These are phyloP conservation scores for Picea mariana DNA, from an alignment of 83 land plant genomes.

Conservation along the genomic window DNA sequence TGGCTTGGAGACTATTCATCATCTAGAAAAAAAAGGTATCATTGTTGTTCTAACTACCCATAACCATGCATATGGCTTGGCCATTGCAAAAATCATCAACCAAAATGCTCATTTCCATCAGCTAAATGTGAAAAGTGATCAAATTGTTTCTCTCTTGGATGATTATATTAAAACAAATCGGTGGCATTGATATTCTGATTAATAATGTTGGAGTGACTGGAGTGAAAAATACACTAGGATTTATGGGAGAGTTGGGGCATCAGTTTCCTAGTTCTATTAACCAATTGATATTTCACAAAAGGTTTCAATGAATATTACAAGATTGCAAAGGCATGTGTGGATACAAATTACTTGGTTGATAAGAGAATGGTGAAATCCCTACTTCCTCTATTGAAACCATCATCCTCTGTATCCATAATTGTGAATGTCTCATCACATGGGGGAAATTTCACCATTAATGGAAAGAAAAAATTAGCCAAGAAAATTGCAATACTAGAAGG, in stretches of 20 bases:
- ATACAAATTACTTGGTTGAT: constrained; percentile 19
- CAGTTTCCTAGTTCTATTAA: not conserved
- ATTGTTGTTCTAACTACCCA: constrained; percentile 32
- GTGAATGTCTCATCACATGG: constrained; percentile 18
- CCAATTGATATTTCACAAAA: not conserved
- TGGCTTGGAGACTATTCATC: constrained; percentile 25
- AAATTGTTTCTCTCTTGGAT: constrained; percentile 14
- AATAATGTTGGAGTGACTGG: not conserved
- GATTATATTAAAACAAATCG: constrained; percentile 21
- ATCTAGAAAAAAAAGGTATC: constrained; percentile 22
- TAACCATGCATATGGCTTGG: constrained; percentile 15
- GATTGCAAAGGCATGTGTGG: not conserved
- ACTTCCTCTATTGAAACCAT: constrained; percentile 16
- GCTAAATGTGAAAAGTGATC: constrained; percentile 25
- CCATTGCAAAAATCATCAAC: constrained; percentile 12
- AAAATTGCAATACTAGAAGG: too few relatives aligned
- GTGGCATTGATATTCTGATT: constrained; percentile 36
- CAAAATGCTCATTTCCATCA: constrained; percentile 24
- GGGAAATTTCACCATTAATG: too few relatives aligned
- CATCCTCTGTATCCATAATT: constrained; percentile 18
- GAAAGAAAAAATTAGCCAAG: too few relatives aligned
- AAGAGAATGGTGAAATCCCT: constrained; percentile 15
- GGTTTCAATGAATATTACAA: not conserved
- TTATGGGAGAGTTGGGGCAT: not conserved
- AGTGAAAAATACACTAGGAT: not conserved